phyloP scores from a whole-genome alignment of 225 moss, liverwort and hornwort species.

The Bryoerythrophyllum caledonicum region DNA sequence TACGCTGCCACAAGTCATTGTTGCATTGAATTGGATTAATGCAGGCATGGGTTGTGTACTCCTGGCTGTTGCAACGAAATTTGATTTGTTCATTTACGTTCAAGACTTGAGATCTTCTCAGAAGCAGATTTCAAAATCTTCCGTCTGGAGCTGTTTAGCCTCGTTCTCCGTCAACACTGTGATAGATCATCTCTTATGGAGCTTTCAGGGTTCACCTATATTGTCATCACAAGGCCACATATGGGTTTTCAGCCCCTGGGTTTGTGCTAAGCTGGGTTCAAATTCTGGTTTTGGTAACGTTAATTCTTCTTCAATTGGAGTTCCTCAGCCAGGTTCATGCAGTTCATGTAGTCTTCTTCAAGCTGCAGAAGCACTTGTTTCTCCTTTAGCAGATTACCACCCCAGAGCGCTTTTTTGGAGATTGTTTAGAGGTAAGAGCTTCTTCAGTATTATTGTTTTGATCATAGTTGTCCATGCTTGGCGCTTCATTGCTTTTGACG shows the following conservation, averaged over 20 bases:
- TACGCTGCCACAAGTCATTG: slow-evolving; percentile 45
- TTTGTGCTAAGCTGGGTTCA: slow-evolving; percentile 39
- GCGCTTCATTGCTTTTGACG: slow-evolving; percentile 13
- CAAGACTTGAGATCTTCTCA: slow-evolving; percentile 52
- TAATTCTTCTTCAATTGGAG: slow-evolving; percentile 17
- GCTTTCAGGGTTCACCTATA: slow-evolving; percentile 73
- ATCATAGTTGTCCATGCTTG: slow-evolving; percentile 12
- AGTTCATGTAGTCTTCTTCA: slow-evolving; percentile 66
- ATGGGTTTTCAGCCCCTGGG: slow-evolving; percentile 71
- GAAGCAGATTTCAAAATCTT: slow-evolving; percentile 31
- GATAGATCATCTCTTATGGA: slow-evolving; percentile 64
- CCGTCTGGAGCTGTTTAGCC: slow-evolving; percentile 69
- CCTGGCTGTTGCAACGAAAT: slow-evolving; percentile 71
- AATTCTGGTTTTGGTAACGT: slow-evolving; percentile 3
- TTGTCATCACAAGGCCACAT: slow-evolving; percentile 78
- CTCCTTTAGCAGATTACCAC: slow-evolving; percentile 81
- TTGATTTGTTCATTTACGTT: slow-evolving; percentile 60
- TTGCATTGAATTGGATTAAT: slow-evolving; percentile 82
- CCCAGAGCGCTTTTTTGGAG: slow-evolving; percentile 73
- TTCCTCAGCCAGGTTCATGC: slow-evolving; percentile 23
- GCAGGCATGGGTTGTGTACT: slow-evolving; percentile 69
- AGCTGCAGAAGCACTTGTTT: slow-evolving; percentile 69
- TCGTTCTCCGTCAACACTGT: slow-evolving; percentile 52
- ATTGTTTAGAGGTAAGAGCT: slow-evolving; percentile 75
- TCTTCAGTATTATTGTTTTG: slow-evolving; percentile 8